Conservation (phyloP, 768 basidiomycete species). For the Tricholomella constricta region DNA sequence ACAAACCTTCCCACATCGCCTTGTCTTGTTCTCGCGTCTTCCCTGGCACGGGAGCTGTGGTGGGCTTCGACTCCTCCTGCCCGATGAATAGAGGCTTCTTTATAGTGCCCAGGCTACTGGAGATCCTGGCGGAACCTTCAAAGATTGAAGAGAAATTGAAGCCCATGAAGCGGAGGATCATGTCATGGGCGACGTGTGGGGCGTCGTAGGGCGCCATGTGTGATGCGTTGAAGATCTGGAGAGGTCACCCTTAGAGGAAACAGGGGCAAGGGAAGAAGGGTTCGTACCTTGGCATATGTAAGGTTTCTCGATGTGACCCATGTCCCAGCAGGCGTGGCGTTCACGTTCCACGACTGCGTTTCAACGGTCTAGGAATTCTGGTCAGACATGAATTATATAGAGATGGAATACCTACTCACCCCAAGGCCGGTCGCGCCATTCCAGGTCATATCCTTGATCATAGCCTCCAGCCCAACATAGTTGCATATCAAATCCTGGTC, state of each 20-base stretch:
- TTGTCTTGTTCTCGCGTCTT: slow-evolving; percentile 78
- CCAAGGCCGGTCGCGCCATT: slow-evolving; percentile 82
- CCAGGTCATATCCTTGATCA: slow-evolving; percentile 86
- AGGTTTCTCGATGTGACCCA: slow-evolving; percentile 91
- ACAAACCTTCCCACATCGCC: slow-evolving; percentile 88
- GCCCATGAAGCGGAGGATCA: slow-evolving; percentile 98
- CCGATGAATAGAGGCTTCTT: slow-evolving; percentile 66
- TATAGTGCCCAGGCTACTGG: slow-evolving; percentile 75
- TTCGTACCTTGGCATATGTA: slow-evolving; percentile 84
- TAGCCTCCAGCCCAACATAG: slow-evolving; percentile 85
- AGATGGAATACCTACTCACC: slow-evolving; percentile 45
- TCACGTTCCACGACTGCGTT: slow-evolving; percentile 75
- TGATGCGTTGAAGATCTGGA: slow-evolving; percentile 85
- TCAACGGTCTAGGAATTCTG: slow-evolving; percentile 53
- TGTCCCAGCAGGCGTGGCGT: slow-evolving; percentile 76
- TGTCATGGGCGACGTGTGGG: slow-evolving; percentile 89
- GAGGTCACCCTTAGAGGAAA: neutral
- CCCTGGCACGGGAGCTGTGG: slow-evolving; percentile 39
- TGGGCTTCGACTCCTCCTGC: slow-evolving; percentile 37
- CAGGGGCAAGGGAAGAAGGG: neutral
- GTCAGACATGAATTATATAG: slow-evolving; percentile 3
- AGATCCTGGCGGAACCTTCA: slow-evolving; percentile 79
- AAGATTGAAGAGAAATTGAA: slow-evolving; percentile 82
- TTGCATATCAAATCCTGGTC: slow-evolving; percentile 98
- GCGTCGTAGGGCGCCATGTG: slow-evolving; percentile 95